Conservation (phyloP, 2,329 filamentous ascomycete species). For the Venturia oleaginea region DNA sequence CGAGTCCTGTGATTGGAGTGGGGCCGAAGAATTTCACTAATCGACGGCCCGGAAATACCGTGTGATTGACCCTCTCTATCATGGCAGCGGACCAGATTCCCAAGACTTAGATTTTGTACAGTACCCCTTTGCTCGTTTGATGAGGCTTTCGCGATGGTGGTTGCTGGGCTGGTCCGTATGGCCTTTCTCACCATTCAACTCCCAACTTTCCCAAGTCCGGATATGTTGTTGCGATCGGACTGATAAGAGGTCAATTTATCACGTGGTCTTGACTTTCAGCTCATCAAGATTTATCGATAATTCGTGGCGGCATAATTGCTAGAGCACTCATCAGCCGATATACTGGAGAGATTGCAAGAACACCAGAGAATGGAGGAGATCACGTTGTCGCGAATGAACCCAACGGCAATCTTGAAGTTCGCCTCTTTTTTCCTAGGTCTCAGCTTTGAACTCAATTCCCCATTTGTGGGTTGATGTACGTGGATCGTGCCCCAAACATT, state of each 20-base stretch:
- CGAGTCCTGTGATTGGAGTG: not conserved
- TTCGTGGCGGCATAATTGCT: too few species aligned
- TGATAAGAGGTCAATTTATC: not conserved
- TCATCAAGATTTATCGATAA: too few species aligned
- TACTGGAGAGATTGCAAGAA: too few species aligned
- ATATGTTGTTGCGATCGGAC: not conserved
- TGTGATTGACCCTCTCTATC: slow-evolving; percentile 2
- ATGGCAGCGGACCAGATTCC: not conserved
- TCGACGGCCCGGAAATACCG: not conserved
- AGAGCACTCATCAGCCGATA: too few species aligned
- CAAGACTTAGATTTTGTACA: not conserved
- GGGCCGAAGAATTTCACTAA: not conserved
- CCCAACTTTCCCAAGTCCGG: not conserved
- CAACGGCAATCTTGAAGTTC: not conserved
- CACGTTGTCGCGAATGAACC: not conserved
- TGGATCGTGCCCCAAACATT: not conserved
- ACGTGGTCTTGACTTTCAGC: not conserved
- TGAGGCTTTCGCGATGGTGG: too few species aligned
- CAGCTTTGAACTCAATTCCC: not conserved
- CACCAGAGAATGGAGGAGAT: too few species aligned
- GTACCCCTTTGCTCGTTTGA: not conserved
- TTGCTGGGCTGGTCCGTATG: not conserved
- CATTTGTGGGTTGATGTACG: not conserved
- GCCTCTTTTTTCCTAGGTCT: not conserved
- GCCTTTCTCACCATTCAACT: not conserved